Conservation (phyloP, 768 basidiomycete species). For the Filobasidium floriforme region DNA sequence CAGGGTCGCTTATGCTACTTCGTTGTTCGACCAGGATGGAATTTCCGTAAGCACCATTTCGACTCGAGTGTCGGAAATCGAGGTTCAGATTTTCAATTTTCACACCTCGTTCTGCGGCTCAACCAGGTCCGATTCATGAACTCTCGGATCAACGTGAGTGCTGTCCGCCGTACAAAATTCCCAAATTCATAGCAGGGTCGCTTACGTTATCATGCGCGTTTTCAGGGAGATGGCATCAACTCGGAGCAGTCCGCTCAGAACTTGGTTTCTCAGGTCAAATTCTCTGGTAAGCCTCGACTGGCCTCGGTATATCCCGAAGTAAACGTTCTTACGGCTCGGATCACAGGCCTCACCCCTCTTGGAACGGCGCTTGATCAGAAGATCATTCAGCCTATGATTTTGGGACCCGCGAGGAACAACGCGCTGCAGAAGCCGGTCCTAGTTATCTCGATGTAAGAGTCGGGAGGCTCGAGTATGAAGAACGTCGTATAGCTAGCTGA, state of each 20-base stretch:
- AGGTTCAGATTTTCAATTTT: background rate
- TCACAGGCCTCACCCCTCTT: conserved; percentile 43
- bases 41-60: conserved; percentile 33
- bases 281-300: conserved; percentile 35
- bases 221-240: conserved; percentile 44
- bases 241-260: conserved; percentile 40
- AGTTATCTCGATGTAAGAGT: conserved; percentile 44
- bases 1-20: conserved; percentile 45
- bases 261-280: conserved; percentile 46
- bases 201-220: background rate
- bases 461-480: no score
- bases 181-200: background rate
- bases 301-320: background rate
- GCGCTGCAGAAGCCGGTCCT: conserved; percentile 47
- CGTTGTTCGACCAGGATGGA: conserved; percentile 47
- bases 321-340: background rate
- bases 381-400: conserved; percentile 47
- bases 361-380: conserved; percentile 46
- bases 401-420: conserved; percentile 42
- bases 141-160: conserved; percentile 35
- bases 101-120: conserved; percentile 1
- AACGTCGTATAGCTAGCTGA: no score
- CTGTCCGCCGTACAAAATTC: no score
- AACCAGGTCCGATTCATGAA: conserved; percentile 46
- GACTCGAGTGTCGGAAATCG: background rate